Conservation (phyloP, 495 filamentous ascomycete genomes). For the Chaetomium fimeti region DNA sequence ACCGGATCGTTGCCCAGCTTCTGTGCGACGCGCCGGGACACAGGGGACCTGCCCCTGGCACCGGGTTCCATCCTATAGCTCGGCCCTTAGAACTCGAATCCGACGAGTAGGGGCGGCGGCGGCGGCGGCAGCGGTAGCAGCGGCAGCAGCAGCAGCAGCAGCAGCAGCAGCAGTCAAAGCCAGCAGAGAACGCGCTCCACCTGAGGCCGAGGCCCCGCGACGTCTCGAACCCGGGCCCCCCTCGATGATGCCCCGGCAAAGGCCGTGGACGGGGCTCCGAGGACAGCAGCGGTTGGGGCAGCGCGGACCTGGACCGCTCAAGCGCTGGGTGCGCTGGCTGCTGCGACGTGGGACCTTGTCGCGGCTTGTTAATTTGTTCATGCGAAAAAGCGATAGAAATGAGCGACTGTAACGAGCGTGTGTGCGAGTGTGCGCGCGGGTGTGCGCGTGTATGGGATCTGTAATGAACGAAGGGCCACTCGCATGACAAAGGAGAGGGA, state of each 20-base stretch:
- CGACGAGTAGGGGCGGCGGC: background rate
- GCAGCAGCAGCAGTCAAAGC: background rate
- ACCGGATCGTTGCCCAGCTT: constrained; percentile 30
- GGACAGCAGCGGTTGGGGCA: constrained; percentile 1
- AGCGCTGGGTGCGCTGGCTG: constrained; percentile 14
- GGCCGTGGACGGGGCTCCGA: background rate
- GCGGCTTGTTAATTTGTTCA: constrained; percentile 18
- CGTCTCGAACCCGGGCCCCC: constrained; percentile 19
- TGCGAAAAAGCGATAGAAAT: constrained; percentile 14
- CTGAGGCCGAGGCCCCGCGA: constrained; percentile 14
- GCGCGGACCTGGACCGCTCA: background rate
- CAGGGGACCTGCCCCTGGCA: constrained; percentile 31
- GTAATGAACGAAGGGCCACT: constrained; percentile 23
- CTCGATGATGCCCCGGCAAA: constrained; percentile 21
- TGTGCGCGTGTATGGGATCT: constrained; percentile 7
- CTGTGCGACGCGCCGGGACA: constrained; percentile 34
- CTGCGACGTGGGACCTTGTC: constrained; percentile 19
- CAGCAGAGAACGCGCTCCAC: constrained; percentile 2
- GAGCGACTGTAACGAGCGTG: constrained; percentile 22
- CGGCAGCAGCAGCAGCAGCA: background rate
- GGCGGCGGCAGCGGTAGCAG: background rate
- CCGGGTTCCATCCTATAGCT: constrained; percentile 31
- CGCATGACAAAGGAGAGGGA: constrained; percentile 24
- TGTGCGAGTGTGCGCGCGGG: constrained; percentile 3
- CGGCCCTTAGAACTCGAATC: background rate